A percentile compares a stretch with the other conserved stretches of the same genome.
Conservation (phyloP, 306 rosid genomes). For the Lathyrus aphaca region DNA sequence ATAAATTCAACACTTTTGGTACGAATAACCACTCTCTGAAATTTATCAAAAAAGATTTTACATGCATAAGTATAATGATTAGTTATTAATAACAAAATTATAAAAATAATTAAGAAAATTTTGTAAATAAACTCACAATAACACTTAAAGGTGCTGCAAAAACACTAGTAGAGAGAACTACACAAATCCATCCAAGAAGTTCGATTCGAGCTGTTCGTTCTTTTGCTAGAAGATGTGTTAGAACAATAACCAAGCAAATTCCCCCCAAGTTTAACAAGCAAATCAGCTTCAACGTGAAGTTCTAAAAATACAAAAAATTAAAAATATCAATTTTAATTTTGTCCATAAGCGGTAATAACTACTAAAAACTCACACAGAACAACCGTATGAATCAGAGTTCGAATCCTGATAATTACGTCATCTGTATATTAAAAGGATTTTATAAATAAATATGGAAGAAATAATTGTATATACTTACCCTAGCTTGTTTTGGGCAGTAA, state of each 20-base stretch:
- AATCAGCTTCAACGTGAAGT: slow-evolving; percentile 67
- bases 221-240: slow-evolving; percentile 67
- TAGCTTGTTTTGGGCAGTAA: slow-evolving; percentile 71
- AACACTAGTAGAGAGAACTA: slow-evolving; percentile 72
- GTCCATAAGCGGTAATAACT: too few species aligned
- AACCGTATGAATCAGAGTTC: too few species aligned
- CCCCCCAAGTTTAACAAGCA: slow-evolving; percentile 71
- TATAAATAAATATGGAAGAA: too few species aligned
- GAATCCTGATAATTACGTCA: too few species aligned
- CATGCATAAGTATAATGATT: slow-evolving; percentile 15
- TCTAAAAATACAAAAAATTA: slow-evolving; percentile 46
- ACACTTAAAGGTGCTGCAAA: slow-evolving; percentile 90
- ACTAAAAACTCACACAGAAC: too few species aligned
- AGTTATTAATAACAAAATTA: not conserved
- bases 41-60: not conserved
- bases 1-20: slow-evolving; percentile 97
- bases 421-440: too few species aligned
- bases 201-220: slow-evolving; percentile 54
- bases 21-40: slow-evolving; percentile 78
- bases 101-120: not conserved
- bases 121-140: slow-evolving; percentile 51
- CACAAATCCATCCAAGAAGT: slow-evolving; percentile 90
- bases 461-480: slow-evolving; percentile 45
- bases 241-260: slow-evolving; percentile 61
- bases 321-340: too few species aligned